These are phyloP conservation scores for Fusarium kyushuense DNA, from an alignment of 2,329 filamentous ascomycete species.

Conservation along the genomic window DNA sequence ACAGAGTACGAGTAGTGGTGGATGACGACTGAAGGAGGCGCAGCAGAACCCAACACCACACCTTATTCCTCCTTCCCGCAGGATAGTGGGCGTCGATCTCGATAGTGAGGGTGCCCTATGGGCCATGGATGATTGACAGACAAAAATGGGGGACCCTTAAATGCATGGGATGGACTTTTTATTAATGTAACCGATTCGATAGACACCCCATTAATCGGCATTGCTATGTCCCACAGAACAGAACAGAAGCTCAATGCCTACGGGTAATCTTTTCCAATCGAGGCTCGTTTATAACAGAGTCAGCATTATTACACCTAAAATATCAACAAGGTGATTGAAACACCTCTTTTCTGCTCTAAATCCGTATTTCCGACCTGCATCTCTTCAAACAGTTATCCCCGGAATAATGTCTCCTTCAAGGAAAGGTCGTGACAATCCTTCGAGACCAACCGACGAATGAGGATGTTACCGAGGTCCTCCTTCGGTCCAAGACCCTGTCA, in stretches of 20 bases:
- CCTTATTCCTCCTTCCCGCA: constrained; percentile 27
- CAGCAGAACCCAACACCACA: constrained; percentile 25
- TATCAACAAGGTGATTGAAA: background rate
- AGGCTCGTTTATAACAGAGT: constrained; percentile 3
- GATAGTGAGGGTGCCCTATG: constrained; percentile 16
- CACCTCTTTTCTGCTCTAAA: background rate
- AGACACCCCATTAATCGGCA: background rate
- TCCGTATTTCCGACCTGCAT: constrained; percentile 26
- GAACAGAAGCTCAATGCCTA: too few species aligned
- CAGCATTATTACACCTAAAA: background rate
- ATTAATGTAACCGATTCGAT: background rate
- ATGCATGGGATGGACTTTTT: constrained; percentile 19
- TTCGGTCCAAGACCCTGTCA: constrained; percentile 31
- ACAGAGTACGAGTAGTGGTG: background rate
- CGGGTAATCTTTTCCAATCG: constrained; percentile 16
- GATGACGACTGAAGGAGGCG: constrained; percentile 40
- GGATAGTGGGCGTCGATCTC: constrained; percentile 39
- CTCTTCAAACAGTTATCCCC: constrained; percentile 5
- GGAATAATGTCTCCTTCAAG: constrained; percentile 39
- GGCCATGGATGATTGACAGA: constrained; percentile 33
- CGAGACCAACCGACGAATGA: constrained; percentile 12
- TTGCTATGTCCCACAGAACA: too few species aligned
- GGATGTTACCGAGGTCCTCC: constrained; percentile 28
- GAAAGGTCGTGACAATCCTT: constrained; percentile 19
- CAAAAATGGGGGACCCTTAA: constrained; percentile 29